These are phyloP conservation scores for Claviceps arundinis DNA, from an alignment of 2,329 filamentous ascomycete genomes.

Conservation along the genomic window DNA sequence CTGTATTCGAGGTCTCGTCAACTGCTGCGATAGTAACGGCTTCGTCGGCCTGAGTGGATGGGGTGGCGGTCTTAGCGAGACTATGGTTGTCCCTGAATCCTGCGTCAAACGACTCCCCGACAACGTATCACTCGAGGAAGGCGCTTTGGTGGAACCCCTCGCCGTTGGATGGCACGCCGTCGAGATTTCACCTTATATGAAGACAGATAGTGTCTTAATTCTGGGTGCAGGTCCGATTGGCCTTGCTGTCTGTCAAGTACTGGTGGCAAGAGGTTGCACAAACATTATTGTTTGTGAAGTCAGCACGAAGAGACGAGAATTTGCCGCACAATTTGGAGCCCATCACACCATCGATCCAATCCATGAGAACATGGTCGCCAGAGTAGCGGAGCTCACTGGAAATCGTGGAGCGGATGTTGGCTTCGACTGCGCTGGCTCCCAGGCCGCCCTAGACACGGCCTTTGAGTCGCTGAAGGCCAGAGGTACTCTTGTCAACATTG, in stretches of 20 bases:
- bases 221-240: conserved; percentile 39
- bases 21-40: conserved; percentile 39
- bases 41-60: conserved; percentile 25
- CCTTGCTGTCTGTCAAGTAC: conserved; percentile 30
- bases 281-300: conserved; percentile 35
- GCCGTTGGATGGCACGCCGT: conserved; percentile 33
- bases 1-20: conserved; percentile 38
- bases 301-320: conserved; percentile 24
- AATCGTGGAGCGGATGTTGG: conserved; percentile 41
- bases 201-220: conserved; percentile 30
- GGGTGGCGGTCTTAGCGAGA: conserved; percentile 42
- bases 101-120: conserved; percentile 37
- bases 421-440: conserved; percentile 49
- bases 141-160: conserved; percentile 38
- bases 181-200: conserved; percentile 27
- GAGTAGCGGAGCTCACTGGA: conserved; percentile 31
- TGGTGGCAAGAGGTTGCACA: conserved; percentile 32
- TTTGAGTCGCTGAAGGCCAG: conserved; percentile 35
- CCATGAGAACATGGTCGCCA: conserved; percentile 31
- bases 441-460: conserved; percentile 30
- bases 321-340: conserved; percentile 30
- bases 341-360: conserved; percentile 28
- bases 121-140: conserved; percentile 35
- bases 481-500: conserved; percentile 50
- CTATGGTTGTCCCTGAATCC: conserved; percentile 35